Evolutionary conservation across 495 filamentous ascomycete species (phyloP), one percentile per base, ranked within the genome.

Genomic region (Aspergillus affinis): DNA sequence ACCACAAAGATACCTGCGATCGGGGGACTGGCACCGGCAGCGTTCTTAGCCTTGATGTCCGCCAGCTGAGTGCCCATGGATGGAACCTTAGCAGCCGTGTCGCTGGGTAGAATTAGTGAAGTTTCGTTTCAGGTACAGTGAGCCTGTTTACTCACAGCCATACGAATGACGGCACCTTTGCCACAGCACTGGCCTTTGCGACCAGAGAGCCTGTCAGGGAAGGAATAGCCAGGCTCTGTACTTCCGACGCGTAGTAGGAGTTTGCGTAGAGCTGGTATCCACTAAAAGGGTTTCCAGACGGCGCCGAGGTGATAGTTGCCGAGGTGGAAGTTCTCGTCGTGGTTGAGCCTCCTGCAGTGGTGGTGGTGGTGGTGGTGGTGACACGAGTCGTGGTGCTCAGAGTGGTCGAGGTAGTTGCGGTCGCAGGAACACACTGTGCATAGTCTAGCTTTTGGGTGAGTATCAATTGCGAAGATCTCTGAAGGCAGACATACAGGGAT

Each of bases 101-200:
- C 85, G 60, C 80, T 83, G 26, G 2, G 1, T n/a, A 21, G 2
- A 15, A 9, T 52, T 15, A 23, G 26, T 51, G 10, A 6, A 27
- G 13, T 7, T 51, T 15, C 0, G n/a, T 18, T 21, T 23, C n/a
- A 41, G 12, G 23, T 47, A 36, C 65, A 21, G 44, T 47, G 56
- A 41, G 17, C 18, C 2, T 19, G 32, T 45, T 21, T 26, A 61
- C 83, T 76, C 72, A 86, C 84, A 90, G 76, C 88, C 88, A 91
- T 56, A 84, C 71, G 75, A 90, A 90, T 57, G 82, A 85, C 48
- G 86, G 86, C 52, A 89, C 76, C 19, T 89, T 74, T 50, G 87
- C 88, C 49, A 86, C 86, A 63, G 70, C 68, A 44, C 69, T 79
- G 1, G 75, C 76, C 20, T 69, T 71, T n/a, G 68, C 62, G 5